Evolutionary conservation across 768 basidiomycete genomes (phyloP), one percentile per base, ranked within the genome.

Genomic region (Glaciozyma martinii): DNA sequence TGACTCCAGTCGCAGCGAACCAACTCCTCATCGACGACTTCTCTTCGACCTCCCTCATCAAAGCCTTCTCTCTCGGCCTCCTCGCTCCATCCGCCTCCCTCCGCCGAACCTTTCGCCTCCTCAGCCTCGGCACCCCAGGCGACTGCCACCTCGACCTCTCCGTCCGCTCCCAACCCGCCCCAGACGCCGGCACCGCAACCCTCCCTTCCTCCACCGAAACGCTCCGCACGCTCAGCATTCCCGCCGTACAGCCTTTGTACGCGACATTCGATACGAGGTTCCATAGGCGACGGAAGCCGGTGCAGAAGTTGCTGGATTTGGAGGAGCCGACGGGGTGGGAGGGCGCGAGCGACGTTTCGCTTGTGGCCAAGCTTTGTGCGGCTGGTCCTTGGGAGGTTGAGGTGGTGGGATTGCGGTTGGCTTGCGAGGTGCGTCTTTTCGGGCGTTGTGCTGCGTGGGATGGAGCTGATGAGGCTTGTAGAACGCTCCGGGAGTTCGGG

Each of bases 81-180:
- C 75, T 94, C 25, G 68, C 78, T 2, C 83, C 88, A 0, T 85
- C 86, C 2, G 80, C 78, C 1, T 82, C 79, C 43, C 78, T 78
- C 4, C 68, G 80, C 56, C 89, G 87, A 75, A 85, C 83, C 13
- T 73, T 97, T 44, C 79, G 81, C 71, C 78, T 94, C 43, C 76
- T 79, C 47, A 84, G 82, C 70, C 79, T 80, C 0, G 86, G 89
- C 19, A 81, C 81, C 2, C 78, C 82, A 1, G 89, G 87, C 3
- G 83, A 87, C 59, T 82, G 90, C 52, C 80, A 84, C 52, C 76
- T 95, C 60, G 92, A 95, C 73, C 78, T 94, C 43, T 91, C 90
- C 0, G 78, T 93, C 43, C 86, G 85, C 62, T 86, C 89, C 13
- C 79, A 78, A 29, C 67, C 72, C 7, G 42, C 46, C 43, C 27